Base-by-base conservation (phyloP, 2,329 filamentous ascomycete genomes). In the Pseudopithomyces chartarum region DNA sequence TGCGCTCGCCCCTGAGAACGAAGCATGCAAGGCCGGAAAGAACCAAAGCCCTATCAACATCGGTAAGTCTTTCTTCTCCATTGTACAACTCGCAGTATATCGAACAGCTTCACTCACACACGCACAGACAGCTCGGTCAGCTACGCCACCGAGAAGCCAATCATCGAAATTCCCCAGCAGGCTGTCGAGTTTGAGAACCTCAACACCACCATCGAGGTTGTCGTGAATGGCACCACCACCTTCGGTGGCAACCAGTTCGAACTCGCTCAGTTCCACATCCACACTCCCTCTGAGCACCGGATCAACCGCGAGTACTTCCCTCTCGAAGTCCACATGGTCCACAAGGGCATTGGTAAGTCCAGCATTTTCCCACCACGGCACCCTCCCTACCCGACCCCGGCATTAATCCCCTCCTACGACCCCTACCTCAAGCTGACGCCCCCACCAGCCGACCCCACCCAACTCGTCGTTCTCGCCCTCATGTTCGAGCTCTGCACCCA, bases 21-120 rank as follows among this genome's bases (percentile, higher is more conserved):
- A 68, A 10, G 68, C 75, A 11, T 87, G 85, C 67, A 79, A 78
- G 38, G 72, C 67, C 2, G 84, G 85, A 34, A 76, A 62, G 13
- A 71, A 77, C 51, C 85, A 87, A 69, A 86, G 84, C 0, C 85
- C 85, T 52, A 85, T 87, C 68, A 80, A 85, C 67, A 71, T 87
- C 59, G 73, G 71, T 76, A 71, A 26, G 26, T 29, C 26, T 29
- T 8, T 29, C 26, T 29, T 29, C 26, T 29, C 26, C 5, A 29
- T 29, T 8, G 65, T 23, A 23, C 42, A 34, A 43, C 43, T 22
- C 34, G 2, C 12, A 6, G 33, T 20, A 22, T 19, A 6, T 26
- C 8, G 19, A n/a, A 39, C 33, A 38, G 5, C 15, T 33, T 15
- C 8, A 34, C 33, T 50, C 32, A 53, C 38, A 33, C 38, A 20